Percentiles rank a stretch among this genome's conserved stretches.
These are phyloP conservation scores for Dimocarpus longan DNA, from an alignment of 345 rosid genomes.

Conservation along the genomic window DNA sequence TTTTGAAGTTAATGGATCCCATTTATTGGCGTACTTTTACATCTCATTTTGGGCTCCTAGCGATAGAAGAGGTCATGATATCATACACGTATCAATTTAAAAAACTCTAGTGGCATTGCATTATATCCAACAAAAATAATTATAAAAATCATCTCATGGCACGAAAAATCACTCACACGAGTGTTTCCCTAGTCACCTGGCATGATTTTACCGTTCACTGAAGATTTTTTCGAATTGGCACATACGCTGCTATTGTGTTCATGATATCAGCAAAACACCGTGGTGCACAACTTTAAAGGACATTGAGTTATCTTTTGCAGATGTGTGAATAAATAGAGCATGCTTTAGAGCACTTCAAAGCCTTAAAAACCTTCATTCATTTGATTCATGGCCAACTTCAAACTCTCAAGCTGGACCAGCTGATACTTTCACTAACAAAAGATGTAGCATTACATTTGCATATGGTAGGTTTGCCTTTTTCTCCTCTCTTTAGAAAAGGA, in stretches of 20 bases:
- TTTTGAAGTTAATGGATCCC: neutral
- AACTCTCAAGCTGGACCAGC: conserved; percentile 5
- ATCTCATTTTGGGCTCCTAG: neutral
- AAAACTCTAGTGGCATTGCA: too few relatives aligned
- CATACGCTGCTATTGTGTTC: too few relatives aligned
- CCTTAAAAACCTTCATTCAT: neutral
- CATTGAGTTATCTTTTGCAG: neutral
- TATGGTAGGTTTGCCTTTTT: conserved; percentile 5
- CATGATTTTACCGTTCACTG: too few relatives aligned
- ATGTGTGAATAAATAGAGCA: neutral
- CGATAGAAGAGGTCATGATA: neutral
- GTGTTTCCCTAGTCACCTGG: too few relatives aligned
- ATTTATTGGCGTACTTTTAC: neutral
- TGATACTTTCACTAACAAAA: neutral
- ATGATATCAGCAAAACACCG: too few relatives aligned
- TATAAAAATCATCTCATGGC: too few relatives aligned
- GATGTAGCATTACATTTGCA: neutral
- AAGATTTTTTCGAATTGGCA: too few relatives aligned
- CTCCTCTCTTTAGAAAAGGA: conserved; percentile 1
- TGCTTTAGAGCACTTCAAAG: neutral
- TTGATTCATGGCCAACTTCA: too few relatives aligned
- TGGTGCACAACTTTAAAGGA: neutral
- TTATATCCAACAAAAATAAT: too few relatives aligned
- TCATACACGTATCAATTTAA: too few relatives aligned
- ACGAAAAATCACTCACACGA: too few relatives aligned